Evolutionary conservation across 495 filamentous ascomycete genomes (phyloP), one percentile per base, ranked within the genome.

Genomic region (Aspergillus conjunctus): DNA sequence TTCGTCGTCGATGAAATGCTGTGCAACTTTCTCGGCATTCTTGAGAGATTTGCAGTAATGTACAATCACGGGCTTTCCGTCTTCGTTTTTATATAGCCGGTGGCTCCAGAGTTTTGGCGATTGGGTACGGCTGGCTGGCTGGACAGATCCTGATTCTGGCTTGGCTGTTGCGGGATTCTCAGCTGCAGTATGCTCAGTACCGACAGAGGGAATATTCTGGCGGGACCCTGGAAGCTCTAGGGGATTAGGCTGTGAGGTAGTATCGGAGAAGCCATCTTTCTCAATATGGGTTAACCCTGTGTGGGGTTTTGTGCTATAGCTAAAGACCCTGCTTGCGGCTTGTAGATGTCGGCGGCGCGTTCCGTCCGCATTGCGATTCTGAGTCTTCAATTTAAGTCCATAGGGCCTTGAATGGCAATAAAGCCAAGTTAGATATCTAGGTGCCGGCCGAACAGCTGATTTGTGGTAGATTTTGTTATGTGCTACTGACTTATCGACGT

Each of bases 41-140:
- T 81, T 73, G n/a, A 77, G 79, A 46, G 78, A 86, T 52, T 75
- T 82, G 76, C 91, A 93, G 67, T 95, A 95, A 68, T 95, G 87
- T 4, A 96, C 83, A 44, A 77, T 79, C 31, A 90, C 81, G 43
- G 71, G 68, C 21, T 80, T 68, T 6, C 78, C 75, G 46, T 73
- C 69, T 32, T 71, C 72, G 5, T 80, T 78, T 31, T 80, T 79
- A 65, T 92, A 91, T 15, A 89, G 66, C 12, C 54, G 75, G 68
- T 92, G 84, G 30, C 77, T 85, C 91, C 91, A 97, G 69, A 76
- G 85, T 53, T 79, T 63, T 7, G 77, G 69, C 0, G 58, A 11
- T 48, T 10, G 17, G 21, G 37, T n/a, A 41, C 4, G 37, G 3
- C 4, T 21, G 18, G 43, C 20, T 1, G 37, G 2, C 12, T 30